phyloP scores from a whole-genome alignment of 331 rosid genomes.

The Spiraea crenata region DNA sequence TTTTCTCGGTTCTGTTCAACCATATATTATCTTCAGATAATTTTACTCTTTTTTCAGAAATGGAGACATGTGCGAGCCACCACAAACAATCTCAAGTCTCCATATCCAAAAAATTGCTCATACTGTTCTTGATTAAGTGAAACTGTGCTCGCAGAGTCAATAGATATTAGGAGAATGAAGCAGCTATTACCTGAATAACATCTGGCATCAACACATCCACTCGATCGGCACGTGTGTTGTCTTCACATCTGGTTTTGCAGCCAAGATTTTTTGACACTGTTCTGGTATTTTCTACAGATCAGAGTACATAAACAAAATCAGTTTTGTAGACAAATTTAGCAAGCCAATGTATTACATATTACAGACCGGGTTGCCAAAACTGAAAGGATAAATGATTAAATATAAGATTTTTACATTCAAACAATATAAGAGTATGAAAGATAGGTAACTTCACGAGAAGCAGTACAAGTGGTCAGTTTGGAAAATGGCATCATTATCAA shows the following conservation, averaged over 20 bases:
- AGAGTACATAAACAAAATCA: constrained; percentile 10
- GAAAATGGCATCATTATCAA: constrained; percentile 4
- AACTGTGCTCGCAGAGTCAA: not conserved
- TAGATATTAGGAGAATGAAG: constrained; percentile 1
- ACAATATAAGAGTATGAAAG: not conserved
- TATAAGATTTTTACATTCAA: not conserved
- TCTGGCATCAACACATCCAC: constrained; percentile 93
- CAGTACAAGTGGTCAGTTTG: not conserved
- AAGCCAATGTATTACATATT: constrained; percentile 1
- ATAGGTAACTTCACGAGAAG: not conserved
- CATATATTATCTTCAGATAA: not conserved
- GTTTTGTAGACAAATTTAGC: constrained; percentile 10
- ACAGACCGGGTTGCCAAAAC: not conserved
- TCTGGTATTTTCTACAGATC: constrained; percentile 77
- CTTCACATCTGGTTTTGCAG: constrained; percentile 52
- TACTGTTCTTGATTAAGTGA: not conserved
- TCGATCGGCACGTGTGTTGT: constrained; percentile 35
- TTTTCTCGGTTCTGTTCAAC: not conserved
- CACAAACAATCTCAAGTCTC: constrained; percentile 18
- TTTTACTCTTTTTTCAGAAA: not conserved
- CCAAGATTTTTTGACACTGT: constrained; percentile 88
- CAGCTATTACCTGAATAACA: constrained; percentile 73
- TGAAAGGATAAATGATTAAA: not conserved
- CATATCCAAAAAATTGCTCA: constrained; percentile 1
- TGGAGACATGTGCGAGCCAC: constrained; percentile 5